These are phyloP conservation scores for Capsicum pubescens DNA, from an alignment of 257 asterid genomes.

Conservation along the genomic window DNA sequence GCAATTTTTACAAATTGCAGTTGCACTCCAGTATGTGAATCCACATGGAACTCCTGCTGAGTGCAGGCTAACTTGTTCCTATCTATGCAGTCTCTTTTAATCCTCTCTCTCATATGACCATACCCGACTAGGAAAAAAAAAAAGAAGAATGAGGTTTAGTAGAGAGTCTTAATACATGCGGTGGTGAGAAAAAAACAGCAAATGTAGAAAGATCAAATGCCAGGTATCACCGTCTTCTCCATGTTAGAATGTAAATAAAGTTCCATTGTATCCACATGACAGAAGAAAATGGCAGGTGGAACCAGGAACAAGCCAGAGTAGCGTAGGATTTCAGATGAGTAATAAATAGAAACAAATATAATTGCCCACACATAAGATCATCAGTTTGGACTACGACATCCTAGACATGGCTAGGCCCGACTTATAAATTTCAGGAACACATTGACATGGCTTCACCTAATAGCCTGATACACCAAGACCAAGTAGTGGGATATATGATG, in stretches of 20 bases:
- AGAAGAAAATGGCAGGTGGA: background rate
- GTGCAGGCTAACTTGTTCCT: background rate
- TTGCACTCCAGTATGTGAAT: background rate
- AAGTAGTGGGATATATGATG: background rate
- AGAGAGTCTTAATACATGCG: background rate
- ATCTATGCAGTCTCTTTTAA: background rate
- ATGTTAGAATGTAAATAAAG: background rate
- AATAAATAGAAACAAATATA: background rate
- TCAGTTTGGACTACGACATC: conserved; percentile 10
- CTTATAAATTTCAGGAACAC: background rate
- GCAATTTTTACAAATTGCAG: conserved; percentile 1
- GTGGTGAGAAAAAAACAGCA: background rate
- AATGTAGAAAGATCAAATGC: conserved; percentile 10
- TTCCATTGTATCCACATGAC: background rate
- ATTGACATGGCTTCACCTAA: background rate
- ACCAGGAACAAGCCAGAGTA: background rate
- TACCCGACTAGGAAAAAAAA: background rate
- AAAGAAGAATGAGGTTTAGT: background rate
- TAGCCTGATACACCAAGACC: background rate
- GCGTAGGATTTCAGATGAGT: conserved; percentile 10
- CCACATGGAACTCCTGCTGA: background rate
- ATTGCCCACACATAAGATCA: background rate
- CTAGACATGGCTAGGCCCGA: background rate
- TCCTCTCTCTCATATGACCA: background rate
- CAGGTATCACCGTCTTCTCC: background rate